A percentile compares a stretch with the other conserved stretches of the same genome.
phyloP scores from a whole-genome alignment of 140 eudicot genomes.

The Oenanthe javanica region DNA sequence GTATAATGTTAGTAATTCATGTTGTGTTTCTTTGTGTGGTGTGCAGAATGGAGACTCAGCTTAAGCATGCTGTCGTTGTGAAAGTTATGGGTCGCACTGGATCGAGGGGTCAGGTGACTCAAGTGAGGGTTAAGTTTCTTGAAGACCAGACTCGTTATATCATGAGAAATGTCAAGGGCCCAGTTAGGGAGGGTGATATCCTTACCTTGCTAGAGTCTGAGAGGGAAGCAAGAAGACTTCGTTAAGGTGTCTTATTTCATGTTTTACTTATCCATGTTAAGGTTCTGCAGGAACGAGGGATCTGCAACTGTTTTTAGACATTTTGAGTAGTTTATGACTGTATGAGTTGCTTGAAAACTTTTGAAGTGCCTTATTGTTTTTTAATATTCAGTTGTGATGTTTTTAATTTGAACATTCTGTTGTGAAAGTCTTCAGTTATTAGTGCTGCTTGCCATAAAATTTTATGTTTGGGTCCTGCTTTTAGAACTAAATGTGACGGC shows the following conservation, averaged over 20 bases:
- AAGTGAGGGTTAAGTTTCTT: slow-evolving; percentile 38
- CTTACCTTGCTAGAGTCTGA: slow-evolving; percentile 38
- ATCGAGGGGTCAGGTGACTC: slow-evolving; percentile 43
- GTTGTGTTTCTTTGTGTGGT: not conserved
- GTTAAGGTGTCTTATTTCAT: slow-evolving; percentile 12
- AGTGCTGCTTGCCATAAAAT: too few relatives aligned
- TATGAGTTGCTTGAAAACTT: not conserved
- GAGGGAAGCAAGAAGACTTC: slow-evolving; percentile 44
- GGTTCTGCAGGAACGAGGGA: not conserved
- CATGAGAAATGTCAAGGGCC: slow-evolving; percentile 49
- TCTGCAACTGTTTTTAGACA: not conserved
- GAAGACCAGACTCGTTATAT: slow-evolving; percentile 44
- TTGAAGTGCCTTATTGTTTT: not conserved
- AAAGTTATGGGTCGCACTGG: slow-evolving; percentile 45
- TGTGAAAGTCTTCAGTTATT: too few relatives aligned
- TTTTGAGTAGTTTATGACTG: not conserved
- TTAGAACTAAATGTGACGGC: too few relatives aligned
- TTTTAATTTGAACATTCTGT: too few relatives aligned
- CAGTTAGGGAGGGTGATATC: slow-evolving; percentile 43
- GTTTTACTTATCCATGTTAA: not conserved
- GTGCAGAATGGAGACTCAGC: slow-evolving; percentile 34
- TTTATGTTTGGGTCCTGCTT: too few relatives aligned
- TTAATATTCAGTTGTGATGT: not conserved
- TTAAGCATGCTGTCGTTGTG: slow-evolving; percentile 40
- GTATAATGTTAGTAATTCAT: not conserved